These are phyloP conservation scores for Alloascoidea hylecoeti DNA, from an alignment of 805 yeast genomes.

Conservation along the genomic window DNA sequence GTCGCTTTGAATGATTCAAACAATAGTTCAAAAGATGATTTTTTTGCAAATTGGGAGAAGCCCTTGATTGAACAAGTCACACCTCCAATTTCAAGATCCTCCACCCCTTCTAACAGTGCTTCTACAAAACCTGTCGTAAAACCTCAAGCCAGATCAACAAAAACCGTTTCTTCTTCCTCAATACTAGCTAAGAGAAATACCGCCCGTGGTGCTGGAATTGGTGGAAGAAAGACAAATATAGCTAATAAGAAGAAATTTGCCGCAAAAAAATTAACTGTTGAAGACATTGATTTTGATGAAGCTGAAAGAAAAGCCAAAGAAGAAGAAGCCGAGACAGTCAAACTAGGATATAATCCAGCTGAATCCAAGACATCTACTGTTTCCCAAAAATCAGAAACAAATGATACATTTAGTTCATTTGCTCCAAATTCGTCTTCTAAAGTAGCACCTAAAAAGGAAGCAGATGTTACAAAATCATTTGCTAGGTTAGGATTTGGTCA, in stretches of 20 bases:
- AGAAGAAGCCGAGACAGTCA: slow-evolving; percentile 54
- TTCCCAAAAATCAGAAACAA: not conserved
- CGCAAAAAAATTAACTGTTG: slow-evolving; percentile 20
- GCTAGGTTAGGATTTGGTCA: slow-evolving; percentile 87
- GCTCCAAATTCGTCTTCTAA: slow-evolving; percentile 14
- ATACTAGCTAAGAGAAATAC: slow-evolving; percentile 45
- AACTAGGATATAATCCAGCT: slow-evolving; percentile 28
- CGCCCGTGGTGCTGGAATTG: slow-evolving; percentile 30
- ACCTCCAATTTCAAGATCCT: slow-evolving; percentile 26
- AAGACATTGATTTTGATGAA: slow-evolving; percentile 45
- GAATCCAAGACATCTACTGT: slow-evolving; percentile 8
- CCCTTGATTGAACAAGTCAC: slow-evolving; percentile 31
- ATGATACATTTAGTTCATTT: not conserved
- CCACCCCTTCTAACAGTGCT: slow-evolving; percentile 18
- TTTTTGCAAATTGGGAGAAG: slow-evolving; percentile 85
- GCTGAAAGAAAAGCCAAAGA: slow-evolving; percentile 68
- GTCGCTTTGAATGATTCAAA: not conserved
- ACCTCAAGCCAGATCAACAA: slow-evolving; percentile 11
- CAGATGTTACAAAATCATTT: slow-evolving; percentile 29
- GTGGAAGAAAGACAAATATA: slow-evolving; percentile 34
- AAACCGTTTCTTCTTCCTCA: not conserved
- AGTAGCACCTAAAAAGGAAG: not conserved
- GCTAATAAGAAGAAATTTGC: slow-evolving; percentile 15
- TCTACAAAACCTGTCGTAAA: slow-evolving; percentile 13
- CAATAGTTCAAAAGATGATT: slow-evolving; percentile 56